These are phyloP conservation scores for Pseudomonodictys pantanalensis DNA, from an alignment of 495 filamentous ascomycete genomes.

Conservation along the genomic window DNA sequence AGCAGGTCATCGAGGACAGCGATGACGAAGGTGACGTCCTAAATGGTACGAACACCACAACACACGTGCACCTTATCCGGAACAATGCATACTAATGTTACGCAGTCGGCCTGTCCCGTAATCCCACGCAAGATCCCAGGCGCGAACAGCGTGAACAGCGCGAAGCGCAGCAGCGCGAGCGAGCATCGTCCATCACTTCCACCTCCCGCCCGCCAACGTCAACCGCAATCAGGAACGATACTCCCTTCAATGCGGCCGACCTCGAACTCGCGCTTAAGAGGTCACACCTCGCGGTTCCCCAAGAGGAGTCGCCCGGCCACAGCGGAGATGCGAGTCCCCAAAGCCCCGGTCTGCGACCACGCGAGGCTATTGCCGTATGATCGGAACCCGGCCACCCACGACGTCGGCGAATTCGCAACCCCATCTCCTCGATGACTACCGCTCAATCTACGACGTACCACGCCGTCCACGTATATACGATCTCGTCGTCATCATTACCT, in stretches of 20 bases:
- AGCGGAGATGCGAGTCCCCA: slow-evolving; percentile 3
- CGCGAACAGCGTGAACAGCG: no score
- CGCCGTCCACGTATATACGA: no score
- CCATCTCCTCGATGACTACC: no score
- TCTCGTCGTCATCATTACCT: no score
- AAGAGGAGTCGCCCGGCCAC: slow-evolving; percentile 20
- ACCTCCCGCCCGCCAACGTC: slow-evolving; percentile 21
- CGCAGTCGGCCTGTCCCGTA: slow-evolving; percentile 31
- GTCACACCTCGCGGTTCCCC: slow-evolving; percentile 32
- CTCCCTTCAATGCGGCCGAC: slow-evolving; percentile 36
- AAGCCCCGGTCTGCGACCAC: not conserved
- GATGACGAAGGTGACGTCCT: slow-evolving; percentile 30
- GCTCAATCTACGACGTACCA: no score
- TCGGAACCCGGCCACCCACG: no score
- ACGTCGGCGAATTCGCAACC: no score
- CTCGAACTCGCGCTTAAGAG: slow-evolving; percentile 37
- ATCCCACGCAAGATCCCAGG: slow-evolving; percentile 23
- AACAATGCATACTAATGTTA: slow-evolving; percentile 1
- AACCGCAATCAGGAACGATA: slow-evolving; percentile 25
- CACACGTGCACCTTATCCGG: not conserved
- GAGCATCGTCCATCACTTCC: slow-evolving; percentile 4
- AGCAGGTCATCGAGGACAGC: slow-evolving; percentile 13
- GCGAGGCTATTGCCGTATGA: no score
- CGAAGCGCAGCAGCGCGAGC: slow-evolving; percentile 1
- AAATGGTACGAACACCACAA: slow-evolving; percentile 23